These are phyloP conservation scores for Licmophora abbreviata DNA, from an alignment of 108 stramenopile genomes.

Conservation along the genomic window DNA sequence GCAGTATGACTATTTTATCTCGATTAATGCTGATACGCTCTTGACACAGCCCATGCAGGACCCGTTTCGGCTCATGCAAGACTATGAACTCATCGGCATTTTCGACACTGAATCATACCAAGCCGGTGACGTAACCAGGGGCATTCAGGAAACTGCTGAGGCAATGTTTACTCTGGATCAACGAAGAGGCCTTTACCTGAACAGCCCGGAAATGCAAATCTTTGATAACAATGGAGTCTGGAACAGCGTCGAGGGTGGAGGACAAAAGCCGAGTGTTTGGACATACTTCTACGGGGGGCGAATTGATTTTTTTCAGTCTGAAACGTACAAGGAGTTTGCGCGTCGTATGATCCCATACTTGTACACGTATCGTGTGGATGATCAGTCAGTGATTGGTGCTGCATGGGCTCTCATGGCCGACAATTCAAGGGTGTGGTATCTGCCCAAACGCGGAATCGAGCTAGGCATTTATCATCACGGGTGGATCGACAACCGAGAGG, in stretches of 20 bases:
- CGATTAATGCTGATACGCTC: constrained; percentile 5
- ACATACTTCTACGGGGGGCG: constrained; percentile 7
- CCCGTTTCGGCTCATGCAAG: constrained; percentile 5
- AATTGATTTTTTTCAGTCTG: constrained; percentile 7
- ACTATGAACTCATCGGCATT: constrained; percentile 5
- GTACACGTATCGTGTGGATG: constrained; percentile 1
- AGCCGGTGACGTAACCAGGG: neutral
- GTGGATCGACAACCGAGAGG: constrained; percentile 9
- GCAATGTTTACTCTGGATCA: constrained; percentile 5
- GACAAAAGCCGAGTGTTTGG: constrained; percentile 2
- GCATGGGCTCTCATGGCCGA: constrained; percentile 9
- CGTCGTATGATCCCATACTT: neutral
- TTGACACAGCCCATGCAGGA: constrained; percentile 6
- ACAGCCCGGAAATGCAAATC: constrained; percentile 1
- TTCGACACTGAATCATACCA: constrained; percentile 5
- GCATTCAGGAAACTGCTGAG: constrained; percentile 8
- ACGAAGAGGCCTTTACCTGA: constrained; percentile 2
- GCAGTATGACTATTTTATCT: constrained; percentile 10
- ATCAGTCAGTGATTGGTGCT: constrained; percentile 4
- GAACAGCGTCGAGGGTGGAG: neutral
- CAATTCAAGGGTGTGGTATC: constrained; percentile 9
- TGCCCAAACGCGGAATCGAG: constrained; percentile 6
- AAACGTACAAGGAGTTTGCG: constrained; percentile 6
- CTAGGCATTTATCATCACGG: constrained; percentile 14
- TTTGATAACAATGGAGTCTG: constrained; percentile 8